These are phyloP conservation scores for Candida ficus DNA, from an alignment of 805 yeast genomes.

Conservation along the genomic window DNA sequence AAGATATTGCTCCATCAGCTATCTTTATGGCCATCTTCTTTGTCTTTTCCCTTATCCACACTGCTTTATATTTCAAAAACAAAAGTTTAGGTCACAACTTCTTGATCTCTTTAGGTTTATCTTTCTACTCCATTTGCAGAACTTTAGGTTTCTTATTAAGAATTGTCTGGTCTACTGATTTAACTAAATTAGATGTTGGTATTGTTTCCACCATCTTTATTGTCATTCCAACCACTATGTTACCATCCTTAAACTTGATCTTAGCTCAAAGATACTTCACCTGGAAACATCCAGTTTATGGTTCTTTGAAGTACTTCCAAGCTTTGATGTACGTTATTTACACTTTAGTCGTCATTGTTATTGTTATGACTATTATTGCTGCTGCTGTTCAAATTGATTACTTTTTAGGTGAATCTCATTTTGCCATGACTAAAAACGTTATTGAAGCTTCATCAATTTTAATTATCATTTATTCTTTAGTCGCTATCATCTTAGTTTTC, in stretches of 20 bases:
- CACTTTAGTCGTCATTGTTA: conserved; percentile 47
- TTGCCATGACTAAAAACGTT: conserved; percentile 48
- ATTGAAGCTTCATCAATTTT: conserved; percentile 47
- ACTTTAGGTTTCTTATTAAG: conserved; percentile 57
- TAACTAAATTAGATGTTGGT: conserved; percentile 42
- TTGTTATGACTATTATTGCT: conserved; percentile 62
- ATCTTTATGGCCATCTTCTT: conserved; percentile 51
- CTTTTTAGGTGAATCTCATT: conserved; percentile 41
- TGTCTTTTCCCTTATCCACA: conserved; percentile 41
- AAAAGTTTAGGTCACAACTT: conserved; percentile 54
- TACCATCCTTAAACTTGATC: conserved; percentile 56
- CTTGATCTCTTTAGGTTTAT: conserved; percentile 46
- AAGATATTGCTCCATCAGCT: conserved; percentile 57
- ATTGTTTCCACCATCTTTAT: conserved; percentile 52
- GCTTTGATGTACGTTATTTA: conserved; percentile 45
- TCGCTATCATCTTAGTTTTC: conserved; percentile 46
- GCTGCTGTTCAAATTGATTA: conserved; percentile 56
- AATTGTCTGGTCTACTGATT: conserved; percentile 50
- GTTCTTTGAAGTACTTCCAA: conserved; percentile 47
- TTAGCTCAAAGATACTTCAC: conserved; percentile 70
- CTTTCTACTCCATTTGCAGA: conserved; percentile 48
- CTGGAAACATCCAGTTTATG: conserved; percentile 74
- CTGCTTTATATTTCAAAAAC: conserved; percentile 42
- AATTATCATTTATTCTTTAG: conserved; percentile 46
- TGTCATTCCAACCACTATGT: conserved; percentile 51